Evolutionary conservation across 176 grass and related monocot genomes (phyloP), one percentile per base, ranked within the genome.

Genomic region (Lolium multiflorum): DNA sequence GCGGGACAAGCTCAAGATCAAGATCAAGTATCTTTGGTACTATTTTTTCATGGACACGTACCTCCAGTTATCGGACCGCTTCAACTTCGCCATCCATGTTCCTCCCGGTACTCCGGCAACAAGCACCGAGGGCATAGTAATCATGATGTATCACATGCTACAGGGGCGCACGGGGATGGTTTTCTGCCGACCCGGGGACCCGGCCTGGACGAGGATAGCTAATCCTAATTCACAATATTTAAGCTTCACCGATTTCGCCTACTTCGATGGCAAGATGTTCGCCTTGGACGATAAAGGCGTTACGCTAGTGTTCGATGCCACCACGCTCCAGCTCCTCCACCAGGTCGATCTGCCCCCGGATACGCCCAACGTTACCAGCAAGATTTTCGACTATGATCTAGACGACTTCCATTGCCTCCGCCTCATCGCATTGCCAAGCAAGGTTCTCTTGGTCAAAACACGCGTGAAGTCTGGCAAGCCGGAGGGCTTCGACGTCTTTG

Each of bases 141-240:
- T 77, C 83, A 54, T 77, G 73, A 66, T 66, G 83, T 20, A 43
- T n/a, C 59, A 85, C 59, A 0, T 5, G 2, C 2, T 76, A 13
- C 83, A 18, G 0, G 72, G 20, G 8, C 0, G 14, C 2, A 28
- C 44, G 25, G 71, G 71, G 4, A 18, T 83, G 54, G n/a, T 37
- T 11, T 83, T 28, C 81, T 83, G 81, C 68, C 56, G 43, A 24
- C 56, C 72, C 0, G 59, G 83, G 16, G 83, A 85, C 59, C n/a
- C 44, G 8, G 83, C 83, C 46, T 77, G 83, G 60, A 77, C 72
- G 7, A 41, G 3, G 72, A 26, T 85, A 60, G 13, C 20, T 14
- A 76, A 12, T 7, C 83, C 46, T 12, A 22, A 22, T n/a, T 46
- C 69, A 46, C 0, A 11, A 18, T 7, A n/a, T 2, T 18, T 11